These are phyloP conservation scores for Tolypocladium tundrense DNA, from an alignment of 2,329 filamentous ascomycete genomes.

Conservation along the genomic window DNA sequence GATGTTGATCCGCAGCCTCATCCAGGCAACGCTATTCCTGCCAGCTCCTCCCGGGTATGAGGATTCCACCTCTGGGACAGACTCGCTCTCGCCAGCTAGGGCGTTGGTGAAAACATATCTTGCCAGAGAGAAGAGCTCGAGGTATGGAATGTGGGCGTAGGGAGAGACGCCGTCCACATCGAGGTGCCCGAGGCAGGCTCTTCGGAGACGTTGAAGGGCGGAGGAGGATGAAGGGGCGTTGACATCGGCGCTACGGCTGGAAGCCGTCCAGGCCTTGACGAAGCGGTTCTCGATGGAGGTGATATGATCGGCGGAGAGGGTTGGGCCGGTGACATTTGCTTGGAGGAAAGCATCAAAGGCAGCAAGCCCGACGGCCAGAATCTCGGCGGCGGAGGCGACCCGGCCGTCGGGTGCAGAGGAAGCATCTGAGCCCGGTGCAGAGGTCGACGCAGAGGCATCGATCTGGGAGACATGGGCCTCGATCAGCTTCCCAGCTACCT, in stretches of 20 bases:
- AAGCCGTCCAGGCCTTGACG: constrained; percentile 25
- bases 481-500: constrained; percentile 4
- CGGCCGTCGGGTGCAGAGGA: not conserved
- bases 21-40: constrained; percentile 44
- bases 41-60: constrained; percentile 29
- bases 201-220: constrained; percentile 32
- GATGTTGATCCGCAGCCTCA: constrained; percentile 61
- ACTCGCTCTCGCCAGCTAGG: constrained; percentile 10
- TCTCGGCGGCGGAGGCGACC: constrained; percentile 4
- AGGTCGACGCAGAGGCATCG: not conserved
- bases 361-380: constrained; percentile 20
- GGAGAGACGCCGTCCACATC: constrained; percentile 76
- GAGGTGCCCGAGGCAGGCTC: constrained; percentile 55
- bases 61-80: constrained; percentile 15
- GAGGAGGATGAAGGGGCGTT: not conserved
- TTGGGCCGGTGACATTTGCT: constrained; percentile 78
- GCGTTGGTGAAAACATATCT: constrained; percentile 31
- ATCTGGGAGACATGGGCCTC: constrained; percentile 1
- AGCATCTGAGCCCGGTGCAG: not conserved
- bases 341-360: constrained; percentile 70
- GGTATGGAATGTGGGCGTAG: constrained; percentile 72
- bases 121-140: constrained; percentile 77
- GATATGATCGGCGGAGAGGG: constrained; percentile 34
- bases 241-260: not conserved
- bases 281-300: constrained; percentile 24